Evolutionary conservation across 345 rosid genomes (phyloP), one percentile per base, ranked within the genome.

Genomic region (Eutrema yunnanense): DNA sequence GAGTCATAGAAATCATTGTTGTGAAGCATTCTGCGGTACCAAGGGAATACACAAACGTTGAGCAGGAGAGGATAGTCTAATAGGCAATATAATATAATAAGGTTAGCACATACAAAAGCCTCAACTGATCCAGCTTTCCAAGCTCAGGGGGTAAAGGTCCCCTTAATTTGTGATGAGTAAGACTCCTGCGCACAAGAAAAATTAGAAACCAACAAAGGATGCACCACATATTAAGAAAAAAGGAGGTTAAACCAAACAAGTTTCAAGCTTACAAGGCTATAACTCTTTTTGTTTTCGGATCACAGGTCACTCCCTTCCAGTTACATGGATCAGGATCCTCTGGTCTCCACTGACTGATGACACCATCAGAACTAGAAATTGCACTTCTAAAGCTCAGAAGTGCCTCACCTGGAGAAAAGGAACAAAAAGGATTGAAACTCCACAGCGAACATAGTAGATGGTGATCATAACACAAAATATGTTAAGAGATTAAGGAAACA

Each of bases 261-360:
- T 38, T 62, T 57, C 53, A 71, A 78, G 83, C 96, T 87, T 81
- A 95, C 99, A 95, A 74, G 78, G 80, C 72, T 55, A 83, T 73
- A 47, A 95, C 99, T 86, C 89, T 86, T 88, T 92, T 92, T 54
- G 93, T 82, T 73, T 81, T 85, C 2, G 6, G 38, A 83, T 92
- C 92, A 71, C 99, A 95, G 50, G 80, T 81, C 70, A 95, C 96
- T 55, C 99, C 97, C 77, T 85, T 87, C 99, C 99, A 95, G 55
- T 78, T 79, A 81, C 99, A 95, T 62, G 99, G 99, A 67, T 95
- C 93, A 26, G 93, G 88, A 85, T 90, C 99, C 88, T 92, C 99
- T 8, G 96, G 97, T 79, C 97, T 92, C 97, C 99, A 94, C n/a
- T 76, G 79, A 75, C 79, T 71, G 73, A 94, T 86, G 55, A 83